phyloP scores from a whole-genome alignment of 352 stramenopile species.

The Phytophthora agathidicida region DNA sequence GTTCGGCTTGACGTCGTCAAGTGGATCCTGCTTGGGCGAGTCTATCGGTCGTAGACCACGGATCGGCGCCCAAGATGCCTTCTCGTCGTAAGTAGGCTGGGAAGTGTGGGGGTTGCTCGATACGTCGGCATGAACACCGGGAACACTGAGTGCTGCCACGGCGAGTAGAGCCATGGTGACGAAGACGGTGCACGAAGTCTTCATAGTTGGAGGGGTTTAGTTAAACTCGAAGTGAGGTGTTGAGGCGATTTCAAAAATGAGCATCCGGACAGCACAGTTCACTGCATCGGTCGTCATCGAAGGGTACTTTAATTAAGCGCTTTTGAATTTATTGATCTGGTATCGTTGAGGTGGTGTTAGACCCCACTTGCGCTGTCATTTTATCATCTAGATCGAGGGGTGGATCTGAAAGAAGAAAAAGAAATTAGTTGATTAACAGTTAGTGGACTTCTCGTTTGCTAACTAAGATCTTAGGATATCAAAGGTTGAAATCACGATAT shows the following conservation, averaged over 20 bases:
- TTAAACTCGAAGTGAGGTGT: not conserved
- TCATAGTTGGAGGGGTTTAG: conserved; percentile 14
- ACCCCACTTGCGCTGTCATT: too few species aligned
- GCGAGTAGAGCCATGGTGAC: conserved; percentile 5
- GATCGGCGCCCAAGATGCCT: not conserved
- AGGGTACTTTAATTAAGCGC: not conserved
- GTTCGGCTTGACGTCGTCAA: conserved; percentile 4
- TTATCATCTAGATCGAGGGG: too few species aligned
- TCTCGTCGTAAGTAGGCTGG: conserved; percentile 1
- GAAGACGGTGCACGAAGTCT: conserved; percentile 13
- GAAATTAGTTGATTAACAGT: too few species aligned
- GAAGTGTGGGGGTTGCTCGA: not conserved
- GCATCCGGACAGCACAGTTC: too few species aligned
- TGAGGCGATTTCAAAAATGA: conserved; percentile 13
- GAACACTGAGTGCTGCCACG: conserved; percentile 1
- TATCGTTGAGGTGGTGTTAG: too few species aligned
- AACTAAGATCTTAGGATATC: too few species aligned
- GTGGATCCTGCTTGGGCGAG: conserved; percentile 4
- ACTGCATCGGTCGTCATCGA: not conserved
- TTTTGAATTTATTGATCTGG: not conserved
- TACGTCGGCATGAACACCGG: conserved; percentile 3
- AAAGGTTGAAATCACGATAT: too few species aligned
- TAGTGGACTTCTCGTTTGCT: too few species aligned
- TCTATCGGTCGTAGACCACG: conserved; percentile 17
- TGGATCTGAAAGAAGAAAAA: too few species aligned